These are phyloP conservation scores for Albugo laibachii DNA, from an alignment of 352 stramenopile genomes.

Conservation along the genomic window DNA sequence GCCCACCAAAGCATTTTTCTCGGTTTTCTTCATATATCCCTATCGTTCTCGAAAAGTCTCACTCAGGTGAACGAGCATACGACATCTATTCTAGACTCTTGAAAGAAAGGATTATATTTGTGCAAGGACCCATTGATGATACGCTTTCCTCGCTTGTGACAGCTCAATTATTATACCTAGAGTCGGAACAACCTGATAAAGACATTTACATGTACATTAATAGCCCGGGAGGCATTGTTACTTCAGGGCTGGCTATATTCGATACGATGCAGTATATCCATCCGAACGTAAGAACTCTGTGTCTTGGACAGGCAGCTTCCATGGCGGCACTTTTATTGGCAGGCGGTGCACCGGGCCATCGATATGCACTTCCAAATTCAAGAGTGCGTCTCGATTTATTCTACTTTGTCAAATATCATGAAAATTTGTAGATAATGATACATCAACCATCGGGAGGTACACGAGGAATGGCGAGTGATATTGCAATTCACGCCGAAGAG, in stretches of 20 bases:
- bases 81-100: constrained; percentile 97
- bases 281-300: constrained; percentile 94
- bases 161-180: constrained; percentile 87
- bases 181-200: constrained; percentile 91
- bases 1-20: no score
- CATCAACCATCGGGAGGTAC: constrained; percentile 93
- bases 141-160: constrained; percentile 68
- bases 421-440: constrained; percentile 83
- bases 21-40: constrained; percentile 42
- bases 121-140: constrained; percentile 87
- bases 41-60: constrained; percentile 87
- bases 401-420: neutral
- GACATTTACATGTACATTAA: constrained; percentile 99
- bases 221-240: constrained; percentile 92
- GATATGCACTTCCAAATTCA: constrained; percentile 86
- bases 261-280: constrained; percentile 98
- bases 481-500: constrained; percentile 97
- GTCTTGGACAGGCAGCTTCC: constrained; percentile 91
- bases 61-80: constrained; percentile 87
- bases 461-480: constrained; percentile 94
- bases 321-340: constrained; percentile 93
- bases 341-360: constrained; percentile 72
- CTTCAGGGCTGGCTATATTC: constrained; percentile 94
- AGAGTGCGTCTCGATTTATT: constrained; percentile 27
- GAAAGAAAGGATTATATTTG: constrained; percentile 95